Conservation (phyloP, 371 early-diverging fungal species). For the Rhizopus arrhizus region DNA sequence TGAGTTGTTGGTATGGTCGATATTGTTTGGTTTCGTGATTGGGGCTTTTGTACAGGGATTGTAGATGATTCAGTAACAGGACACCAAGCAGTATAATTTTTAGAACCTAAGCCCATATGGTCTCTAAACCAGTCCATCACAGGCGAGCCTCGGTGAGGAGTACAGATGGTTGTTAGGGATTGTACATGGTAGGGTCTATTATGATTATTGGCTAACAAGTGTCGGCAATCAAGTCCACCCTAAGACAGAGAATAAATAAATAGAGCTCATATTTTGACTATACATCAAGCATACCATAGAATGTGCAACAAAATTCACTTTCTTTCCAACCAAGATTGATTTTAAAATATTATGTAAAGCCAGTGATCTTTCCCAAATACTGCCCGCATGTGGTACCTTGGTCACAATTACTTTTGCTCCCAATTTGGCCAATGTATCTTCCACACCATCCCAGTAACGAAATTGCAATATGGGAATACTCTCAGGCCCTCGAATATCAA, state of each 20-base stretch:
- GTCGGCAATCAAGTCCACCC: constrained; percentile 89
- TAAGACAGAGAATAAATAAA: constrained; percentile 8
- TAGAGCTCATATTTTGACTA: background rate
- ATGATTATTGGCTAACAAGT: constrained; percentile 76
- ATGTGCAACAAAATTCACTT: constrained; percentile 86
- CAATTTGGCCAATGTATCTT: constrained; percentile 73
- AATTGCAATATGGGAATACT: constrained; percentile 78
- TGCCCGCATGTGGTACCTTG: constrained; percentile 79
- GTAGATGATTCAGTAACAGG: background rate
- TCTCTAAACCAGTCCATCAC: constrained; percentile 93
- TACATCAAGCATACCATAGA: constrained; percentile 70
- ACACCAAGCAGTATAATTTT: background rate
- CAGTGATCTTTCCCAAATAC: constrained; percentile 78
- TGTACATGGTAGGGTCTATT: constrained; percentile 65
- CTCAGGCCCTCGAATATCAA: constrained; percentile 79
- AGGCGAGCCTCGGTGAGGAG: constrained; percentile 88
- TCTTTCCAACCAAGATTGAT: constrained; percentile 51
- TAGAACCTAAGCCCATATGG: constrained; percentile 62
- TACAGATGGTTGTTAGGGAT: constrained; percentile 84
- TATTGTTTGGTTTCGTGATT: background rate
- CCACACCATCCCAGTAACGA: constrained; percentile 89
- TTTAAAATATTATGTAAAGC: constrained; percentile 72
- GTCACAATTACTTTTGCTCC: constrained; percentile 85
- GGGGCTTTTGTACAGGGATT: background rate
- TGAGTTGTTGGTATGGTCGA: background rate